A percentile compares a stretch with the other conserved stretches of the same genome.
These are phyloP conservation scores for Floccularia luteovirens DNA, from an alignment of 768 basidiomycete species.

Conservation along the genomic window DNA sequence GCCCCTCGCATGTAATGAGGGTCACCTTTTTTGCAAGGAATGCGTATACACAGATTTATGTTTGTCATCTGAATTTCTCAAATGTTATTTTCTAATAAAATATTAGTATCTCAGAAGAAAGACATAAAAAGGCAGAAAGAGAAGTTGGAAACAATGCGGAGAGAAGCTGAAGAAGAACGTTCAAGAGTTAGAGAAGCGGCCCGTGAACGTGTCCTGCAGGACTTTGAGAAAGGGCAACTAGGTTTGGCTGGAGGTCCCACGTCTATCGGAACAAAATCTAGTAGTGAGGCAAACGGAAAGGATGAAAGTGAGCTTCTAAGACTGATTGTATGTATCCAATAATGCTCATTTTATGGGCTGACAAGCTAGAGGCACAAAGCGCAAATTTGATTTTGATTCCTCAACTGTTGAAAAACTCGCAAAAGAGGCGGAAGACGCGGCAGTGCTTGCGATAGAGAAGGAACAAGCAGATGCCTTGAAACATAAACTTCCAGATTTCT, in stretches of 20 bases:
- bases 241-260: conserved; percentile 46
- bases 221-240: conserved; percentile 86
- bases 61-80: conserved; percentile 25
- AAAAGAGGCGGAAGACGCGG: conserved; percentile 82
- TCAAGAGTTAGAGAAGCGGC: conserved; percentile 64
- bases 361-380: conserved; percentile 58
- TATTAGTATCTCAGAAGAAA: conserved; percentile 77
- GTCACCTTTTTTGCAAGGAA: conserved; percentile 95
- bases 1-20: conserved; percentile 76
- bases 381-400: conserved; percentile 81
- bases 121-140: conserved; percentile 90
- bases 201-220: conserved; percentile 78
- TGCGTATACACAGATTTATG: conserved; percentile 83
- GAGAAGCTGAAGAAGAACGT: conserved; percentile 77
- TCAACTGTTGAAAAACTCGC: conserved; percentile 64
- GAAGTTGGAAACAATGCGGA: conserved; percentile 63
- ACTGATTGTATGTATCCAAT: not conserved
- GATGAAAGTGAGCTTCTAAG: conserved; percentile 9
- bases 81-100: not conserved
- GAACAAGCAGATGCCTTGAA: conserved; percentile 84
- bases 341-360: not conserved
- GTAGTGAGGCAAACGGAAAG: conserved; percentile 24
- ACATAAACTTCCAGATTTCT: conserved; percentile 92
- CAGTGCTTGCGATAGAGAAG: conserved; percentile 71
- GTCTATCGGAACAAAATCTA: conserved; percentile 29